Conservation (phyloP, 192 early-diverging fungal species). For the Spizellomyces sp. region DNA sequence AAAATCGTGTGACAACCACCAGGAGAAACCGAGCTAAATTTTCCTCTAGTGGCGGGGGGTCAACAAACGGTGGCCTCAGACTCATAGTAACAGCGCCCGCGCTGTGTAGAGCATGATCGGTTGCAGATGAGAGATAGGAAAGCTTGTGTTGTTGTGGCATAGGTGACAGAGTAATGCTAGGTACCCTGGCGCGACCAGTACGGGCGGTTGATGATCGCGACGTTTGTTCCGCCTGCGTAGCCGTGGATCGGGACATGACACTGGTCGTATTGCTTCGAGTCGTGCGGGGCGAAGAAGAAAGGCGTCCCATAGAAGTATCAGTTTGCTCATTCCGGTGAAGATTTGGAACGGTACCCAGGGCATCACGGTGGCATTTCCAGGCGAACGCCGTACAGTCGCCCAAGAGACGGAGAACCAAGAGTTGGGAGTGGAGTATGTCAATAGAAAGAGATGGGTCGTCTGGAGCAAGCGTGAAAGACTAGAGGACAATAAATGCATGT, state of each 20-base stretch:
- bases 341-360: not conserved
- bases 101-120: conserved; percentile 14
- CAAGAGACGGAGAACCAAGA: conserved; percentile 79
- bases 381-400: conserved; percentile 84
- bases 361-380: conserved; percentile 64
- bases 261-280: not conserved
- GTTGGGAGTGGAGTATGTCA: conserved; percentile 82
- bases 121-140: conserved; percentile 24
- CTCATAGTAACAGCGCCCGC: conserved; percentile 8
- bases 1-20: conserved; percentile 60
- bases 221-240: not conserved
- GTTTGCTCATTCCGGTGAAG: too few relatives aligned
- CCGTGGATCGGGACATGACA: not conserved
- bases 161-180: not conserved
- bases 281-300: not conserved
- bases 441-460: conserved; percentile 58
- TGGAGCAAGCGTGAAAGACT: conserved; percentile 14
- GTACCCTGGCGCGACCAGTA: not conserved
- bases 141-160: conserved; percentile 11
- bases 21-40: conserved; percentile 68
- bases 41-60: conserved; percentile 80
- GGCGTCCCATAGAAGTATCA: not conserved
- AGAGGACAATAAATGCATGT: conserved; percentile 3
- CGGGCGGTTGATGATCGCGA: not conserved
- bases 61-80: conserved; percentile 36